Evolutionary conservation across 345 rosid species (phyloP), one percentile per base, ranked within the genome.

Genomic region (Syzygium aromaticum): DNA sequence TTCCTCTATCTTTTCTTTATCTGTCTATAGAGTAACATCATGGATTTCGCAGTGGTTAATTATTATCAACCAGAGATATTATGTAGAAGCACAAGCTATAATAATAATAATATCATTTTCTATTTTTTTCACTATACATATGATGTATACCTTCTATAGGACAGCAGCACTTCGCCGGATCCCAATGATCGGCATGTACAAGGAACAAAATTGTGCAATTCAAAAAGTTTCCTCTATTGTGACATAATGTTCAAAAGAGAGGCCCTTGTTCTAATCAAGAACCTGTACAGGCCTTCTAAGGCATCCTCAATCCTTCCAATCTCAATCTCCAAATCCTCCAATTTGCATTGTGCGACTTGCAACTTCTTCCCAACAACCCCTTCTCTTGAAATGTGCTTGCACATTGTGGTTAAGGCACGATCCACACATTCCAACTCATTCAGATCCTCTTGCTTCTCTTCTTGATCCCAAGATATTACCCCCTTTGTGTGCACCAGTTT

Each of bases 201-300:
- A 64, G 43, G 43, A 64, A 64, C 43, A 64, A 64, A 64, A 30
- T 64, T 30, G 43, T 5, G 23, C 43, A 30, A 64, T 43, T 8
- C 11, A 30, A 64, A 64, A 43, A 15, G 77, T 64, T 52, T 33
- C 30, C 54, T 12, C 23, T 52, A 52, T 12, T 6, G 61, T 67
- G 96, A 94, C 85, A 93, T 86, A 15, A 94, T 93, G 89, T 94
- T 95, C 89, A 95, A 88, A 85, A 97, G 89, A 30, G 96, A 90
- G 46, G 95, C 88, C 88, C 98, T 92, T 84, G 95, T 88, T 89
- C 93, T 93, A 12, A 94, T 90, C 92, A 96, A 88, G 84, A 86
- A 54, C 92, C 95, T 93, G 84, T 91, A 92, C 78, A 94, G 59
- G 19, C 92, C 54, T 86, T 95, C 96, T 82, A 95, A 87, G 56